Percentiles rank a stretch among this genome's conserved stretches.
Evolutionary conservation across 805 yeast species (phyloP).

Genomic region (Jamesozyma rosinii): DNA sequence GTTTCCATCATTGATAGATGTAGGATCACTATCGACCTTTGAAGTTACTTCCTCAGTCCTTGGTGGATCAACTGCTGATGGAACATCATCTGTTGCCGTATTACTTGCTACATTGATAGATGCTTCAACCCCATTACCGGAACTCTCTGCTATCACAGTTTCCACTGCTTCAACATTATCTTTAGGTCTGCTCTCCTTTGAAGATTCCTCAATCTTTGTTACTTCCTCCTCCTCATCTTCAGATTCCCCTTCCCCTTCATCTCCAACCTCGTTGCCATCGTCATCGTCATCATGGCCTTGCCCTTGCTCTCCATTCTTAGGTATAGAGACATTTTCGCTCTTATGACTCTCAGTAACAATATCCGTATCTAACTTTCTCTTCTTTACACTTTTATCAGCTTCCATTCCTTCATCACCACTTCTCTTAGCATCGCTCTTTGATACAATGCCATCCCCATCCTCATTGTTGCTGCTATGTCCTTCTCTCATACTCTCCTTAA

Average conservation of each 20-base stretch:
- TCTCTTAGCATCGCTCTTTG: too few relatives aligned
- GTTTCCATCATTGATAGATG: background rate
- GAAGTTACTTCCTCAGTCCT: too few relatives aligned
- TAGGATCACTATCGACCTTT: too few relatives aligned
- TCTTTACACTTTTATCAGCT: constrained; percentile 15
- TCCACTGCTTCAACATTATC: background rate
- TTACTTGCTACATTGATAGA: background rate
- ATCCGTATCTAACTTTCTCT: background rate
- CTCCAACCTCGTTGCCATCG: constrained; percentile 21
- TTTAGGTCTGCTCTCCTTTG: background rate
- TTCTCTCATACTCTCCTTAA: background rate
- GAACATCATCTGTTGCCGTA: too few relatives aligned
- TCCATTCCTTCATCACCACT: background rate
- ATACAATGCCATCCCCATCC: background rate
- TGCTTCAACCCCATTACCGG: background rate
- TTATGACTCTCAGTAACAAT: background rate
- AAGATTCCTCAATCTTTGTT: background rate
- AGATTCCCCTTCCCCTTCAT: constrained; percentile 20
- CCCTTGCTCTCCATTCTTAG: constrained; percentile 5
- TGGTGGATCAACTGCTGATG: too few relatives aligned
- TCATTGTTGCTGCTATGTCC: too few relatives aligned
- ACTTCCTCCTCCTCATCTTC: constrained; percentile 10
- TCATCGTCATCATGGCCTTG: constrained; percentile 17
- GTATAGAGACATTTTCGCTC: constrained; percentile 1
- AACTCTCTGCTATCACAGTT: background rate